phyloP scores from a whole-genome alignment of 1,284 basidiomycete species.

The Cryptococcus floricola region DNA sequence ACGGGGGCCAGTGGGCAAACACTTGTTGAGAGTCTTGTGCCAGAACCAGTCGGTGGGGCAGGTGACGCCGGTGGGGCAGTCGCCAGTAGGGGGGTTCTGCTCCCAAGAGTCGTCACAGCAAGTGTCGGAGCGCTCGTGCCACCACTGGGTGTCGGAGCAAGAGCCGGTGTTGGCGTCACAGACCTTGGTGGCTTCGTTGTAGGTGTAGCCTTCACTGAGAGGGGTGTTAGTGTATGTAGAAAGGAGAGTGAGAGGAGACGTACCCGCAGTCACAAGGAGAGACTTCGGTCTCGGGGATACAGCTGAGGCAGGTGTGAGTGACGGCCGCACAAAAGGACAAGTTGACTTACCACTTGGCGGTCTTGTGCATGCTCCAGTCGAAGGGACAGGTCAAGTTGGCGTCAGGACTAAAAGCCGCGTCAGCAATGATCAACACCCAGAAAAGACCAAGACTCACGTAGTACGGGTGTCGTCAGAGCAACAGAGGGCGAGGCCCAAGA shows the following conservation, averaged over 20 bases:
- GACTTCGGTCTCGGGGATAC: conserved; percentile 29
- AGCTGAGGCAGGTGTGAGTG: conserved; percentile 9
- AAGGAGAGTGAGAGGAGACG: no score
- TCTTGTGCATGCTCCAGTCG: conserved; percentile 19
- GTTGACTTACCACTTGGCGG: conserved; percentile 15
- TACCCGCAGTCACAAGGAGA: conserved; percentile 35
- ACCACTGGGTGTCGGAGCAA: conserved; percentile 28
- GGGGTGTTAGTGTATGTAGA: not conserved
- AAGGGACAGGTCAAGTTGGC: conserved; percentile 17
- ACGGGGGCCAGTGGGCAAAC: conserved; percentile 27
- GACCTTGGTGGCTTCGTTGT: conserved; percentile 24
- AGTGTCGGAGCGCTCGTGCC: conserved; percentile 24
- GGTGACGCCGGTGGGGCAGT: conserved; percentile 30
- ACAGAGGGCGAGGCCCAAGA: conserved; percentile 10
- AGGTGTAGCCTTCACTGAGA: conserved; percentile 25
- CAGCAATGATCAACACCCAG: no score
- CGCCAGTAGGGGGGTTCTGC: conserved; percentile 20
- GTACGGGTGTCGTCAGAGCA: conserved; percentile 12
- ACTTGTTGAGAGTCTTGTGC: conserved; percentile 28
- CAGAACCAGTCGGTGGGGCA: conserved; percentile 47
- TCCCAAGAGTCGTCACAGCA: conserved; percentile 34
- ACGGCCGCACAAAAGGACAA: no score
- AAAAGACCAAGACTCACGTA: conserved; percentile 5
- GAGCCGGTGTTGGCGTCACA: conserved; percentile 25
- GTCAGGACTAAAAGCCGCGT: conserved; percentile 3